phyloP scores from a whole-genome alignment of 331 rosid genomes.

The Quercus lobata region DNA sequence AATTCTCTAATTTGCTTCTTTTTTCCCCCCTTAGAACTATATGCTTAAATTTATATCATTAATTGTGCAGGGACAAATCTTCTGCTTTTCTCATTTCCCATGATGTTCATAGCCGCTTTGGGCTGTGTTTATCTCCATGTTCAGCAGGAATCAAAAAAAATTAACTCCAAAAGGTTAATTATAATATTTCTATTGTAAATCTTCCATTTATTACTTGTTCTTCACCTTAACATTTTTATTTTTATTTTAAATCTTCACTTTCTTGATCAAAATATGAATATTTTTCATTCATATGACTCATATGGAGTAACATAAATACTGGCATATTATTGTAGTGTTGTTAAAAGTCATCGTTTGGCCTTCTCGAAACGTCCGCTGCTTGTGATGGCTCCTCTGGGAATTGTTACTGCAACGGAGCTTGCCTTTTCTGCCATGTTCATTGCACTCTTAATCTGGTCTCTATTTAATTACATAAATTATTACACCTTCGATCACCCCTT shows the following conservation, averaged over 20 bases:
- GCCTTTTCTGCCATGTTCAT: conserved; percentile 43
- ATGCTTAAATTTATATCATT: neutral
- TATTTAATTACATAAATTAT: conserved; percentile 43
- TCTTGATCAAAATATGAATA: too few species aligned
- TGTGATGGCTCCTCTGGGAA: conserved; percentile 53
- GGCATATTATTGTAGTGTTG: conserved; percentile 1
- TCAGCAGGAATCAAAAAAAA: conserved; percentile 17
- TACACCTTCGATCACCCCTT: conserved; percentile 50
- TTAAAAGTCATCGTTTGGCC: neutral
- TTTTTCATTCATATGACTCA: too few species aligned
- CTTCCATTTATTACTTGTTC: too few species aligned
- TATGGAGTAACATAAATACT: too few species aligned
- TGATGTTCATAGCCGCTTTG: conserved; percentile 55
- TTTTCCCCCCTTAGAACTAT: neutral
- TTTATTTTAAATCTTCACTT: too few species aligned
- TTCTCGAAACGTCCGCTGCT: conserved; percentile 44
- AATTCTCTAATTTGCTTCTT: neutral
- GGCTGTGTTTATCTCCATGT: conserved; percentile 62
- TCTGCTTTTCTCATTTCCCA: conserved; percentile 63
- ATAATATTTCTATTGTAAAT: neutral
- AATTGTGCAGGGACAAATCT: conserved; percentile 51
- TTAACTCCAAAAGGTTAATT: conserved; percentile 16
- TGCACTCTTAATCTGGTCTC: conserved; percentile 64
- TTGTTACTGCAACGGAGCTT: conserved; percentile 48
- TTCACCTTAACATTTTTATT: too few species aligned